Percentiles rank a stretch among this genome's conserved stretches.
These are phyloP conservation scores for Fonsecaea pugnacius DNA, from an alignment of 2,329 filamentous ascomycete species.

Conservation along the genomic window DNA sequence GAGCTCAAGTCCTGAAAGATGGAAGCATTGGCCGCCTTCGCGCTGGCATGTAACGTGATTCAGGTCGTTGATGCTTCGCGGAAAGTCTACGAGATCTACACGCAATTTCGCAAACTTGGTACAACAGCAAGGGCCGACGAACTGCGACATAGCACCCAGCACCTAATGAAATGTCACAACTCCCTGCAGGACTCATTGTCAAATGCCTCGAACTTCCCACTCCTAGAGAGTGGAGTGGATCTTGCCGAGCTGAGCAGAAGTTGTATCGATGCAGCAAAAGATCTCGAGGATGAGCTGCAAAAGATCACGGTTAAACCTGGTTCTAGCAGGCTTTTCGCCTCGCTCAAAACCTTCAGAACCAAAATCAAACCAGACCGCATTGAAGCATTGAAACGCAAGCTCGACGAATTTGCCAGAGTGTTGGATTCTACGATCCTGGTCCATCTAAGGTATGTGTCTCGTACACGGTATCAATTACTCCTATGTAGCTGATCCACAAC, in stretches of 20 bases:
- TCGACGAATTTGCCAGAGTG: background rate
- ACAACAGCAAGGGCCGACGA: conserved; percentile 3
- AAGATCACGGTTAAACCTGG: background rate
- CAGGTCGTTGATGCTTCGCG: conserved; percentile 13
- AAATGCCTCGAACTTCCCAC: background rate
- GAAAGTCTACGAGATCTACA: conserved; percentile 2
- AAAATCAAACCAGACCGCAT: background rate
- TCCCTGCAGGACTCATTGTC: background rate
- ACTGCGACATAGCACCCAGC: background rate
- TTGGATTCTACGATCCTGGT: background rate
- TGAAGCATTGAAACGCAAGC: background rate
- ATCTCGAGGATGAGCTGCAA: background rate
- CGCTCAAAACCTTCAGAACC: background rate
- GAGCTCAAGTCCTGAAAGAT: background rate
- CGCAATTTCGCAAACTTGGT: conserved; percentile 10
- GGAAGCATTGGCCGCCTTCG: conserved; percentile 9
- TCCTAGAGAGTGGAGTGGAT: background rate
- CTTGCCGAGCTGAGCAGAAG: conserved; percentile 2
- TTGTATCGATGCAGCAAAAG: background rate
- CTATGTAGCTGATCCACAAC: background rate
- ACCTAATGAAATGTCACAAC: conserved; percentile 4
- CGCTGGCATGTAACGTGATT: conserved; percentile 9
- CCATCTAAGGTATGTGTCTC: background rate
- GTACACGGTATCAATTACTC: background rate
- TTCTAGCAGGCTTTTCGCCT: background rate